Evolutionary conservation across 2,329 filamentous ascomycete species (phyloP).

Genomic region (Aspergillus latus): DNA sequence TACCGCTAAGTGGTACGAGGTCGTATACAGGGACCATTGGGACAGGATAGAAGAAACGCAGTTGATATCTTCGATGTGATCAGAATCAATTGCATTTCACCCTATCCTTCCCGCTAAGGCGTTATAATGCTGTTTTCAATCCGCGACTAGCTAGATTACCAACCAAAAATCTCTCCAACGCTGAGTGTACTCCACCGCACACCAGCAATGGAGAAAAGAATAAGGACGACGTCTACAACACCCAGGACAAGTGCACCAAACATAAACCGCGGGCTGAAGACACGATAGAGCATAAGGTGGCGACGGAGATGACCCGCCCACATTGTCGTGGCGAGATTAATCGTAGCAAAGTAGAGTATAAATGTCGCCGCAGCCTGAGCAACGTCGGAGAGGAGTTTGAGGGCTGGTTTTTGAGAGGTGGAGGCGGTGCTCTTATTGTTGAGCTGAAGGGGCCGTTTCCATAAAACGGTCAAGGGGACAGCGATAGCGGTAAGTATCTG

Average conservation of each 20-base stretch:
- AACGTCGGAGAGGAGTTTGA: conserved; percentile 63
- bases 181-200: conserved; percentile 74
- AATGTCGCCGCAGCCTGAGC: conserved; percentile 72
- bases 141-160: conserved; percentile 43
- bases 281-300: conserved; percentile 94
- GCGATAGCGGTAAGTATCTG: conserved; percentile 80
- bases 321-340: conserved; percentile 81
- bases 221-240: conserved; percentile 72
- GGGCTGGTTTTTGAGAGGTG: conserved; percentile 26
- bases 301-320: conserved; percentile 86
- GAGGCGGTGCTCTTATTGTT: conserved; percentile 45
- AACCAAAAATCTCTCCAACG: conserved; percentile 86
- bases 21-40: background rate
- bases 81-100: no score
- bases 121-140: background rate
- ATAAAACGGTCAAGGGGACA: conserved; percentile 78
- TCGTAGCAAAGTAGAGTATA: conserved; percentile 75
- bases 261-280: conserved; percentile 92
- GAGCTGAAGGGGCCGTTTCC: conserved; percentile 81
- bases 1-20: background rate
- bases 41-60: no score
- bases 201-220: conserved; percentile 70
- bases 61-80: no score
- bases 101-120: background rate
- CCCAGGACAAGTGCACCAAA: conserved; percentile 69